A percentile compares a stretch with the other conserved stretches of the same genome.
phyloP scores from a whole-genome alignment of 495 filamentous ascomycete species.

The Amniculicola lignicola region DNA sequence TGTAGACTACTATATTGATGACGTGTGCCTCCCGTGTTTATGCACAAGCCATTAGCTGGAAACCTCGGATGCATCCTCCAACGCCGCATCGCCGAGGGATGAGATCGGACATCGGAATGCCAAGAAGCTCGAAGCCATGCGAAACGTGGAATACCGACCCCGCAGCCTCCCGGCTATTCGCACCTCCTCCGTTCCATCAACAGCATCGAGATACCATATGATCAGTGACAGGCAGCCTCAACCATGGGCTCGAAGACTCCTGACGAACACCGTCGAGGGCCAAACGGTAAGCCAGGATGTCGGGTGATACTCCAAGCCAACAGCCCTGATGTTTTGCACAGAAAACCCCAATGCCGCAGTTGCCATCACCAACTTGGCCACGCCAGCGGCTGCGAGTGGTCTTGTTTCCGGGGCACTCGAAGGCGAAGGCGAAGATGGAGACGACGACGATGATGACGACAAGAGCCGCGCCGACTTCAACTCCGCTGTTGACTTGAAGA shows the following conservation, averaged over 20 bases:
- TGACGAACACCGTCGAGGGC: conserved; percentile 31
- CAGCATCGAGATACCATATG: conserved; percentile 4
- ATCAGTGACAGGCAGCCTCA: conserved; percentile 17
- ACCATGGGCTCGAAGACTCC: conserved; percentile 38
- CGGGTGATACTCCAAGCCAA: background rate
- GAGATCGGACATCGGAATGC: too few relatives aligned
- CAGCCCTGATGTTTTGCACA: conserved; percentile 28
- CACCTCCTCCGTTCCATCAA: too few relatives aligned
- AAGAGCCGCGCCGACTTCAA: conserved; percentile 27
- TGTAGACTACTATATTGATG: too few relatives aligned
- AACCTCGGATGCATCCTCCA: too few relatives aligned
- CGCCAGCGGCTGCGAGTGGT: conserved; percentile 32
- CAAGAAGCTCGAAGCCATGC: too few relatives aligned
- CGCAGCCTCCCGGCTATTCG: too few relatives aligned
- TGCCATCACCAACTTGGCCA: conserved; percentile 34
- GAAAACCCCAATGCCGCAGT: conserved; percentile 26
- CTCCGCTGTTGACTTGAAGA: conserved; percentile 53
- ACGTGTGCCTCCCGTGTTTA: too few relatives aligned
- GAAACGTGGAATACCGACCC: too few relatives aligned
- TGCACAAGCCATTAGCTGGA: too few relatives aligned
- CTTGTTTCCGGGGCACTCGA: conserved; percentile 33
- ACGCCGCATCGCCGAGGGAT: too few relatives aligned
- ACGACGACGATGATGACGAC: conserved; percentile 34
- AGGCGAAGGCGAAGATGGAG: conserved; percentile 37
- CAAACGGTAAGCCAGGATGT: conserved; percentile 30